Base-by-base conservation (phyloP, 2,329 filamentous ascomycete species). In the Colletotrichum sp. region DNA sequence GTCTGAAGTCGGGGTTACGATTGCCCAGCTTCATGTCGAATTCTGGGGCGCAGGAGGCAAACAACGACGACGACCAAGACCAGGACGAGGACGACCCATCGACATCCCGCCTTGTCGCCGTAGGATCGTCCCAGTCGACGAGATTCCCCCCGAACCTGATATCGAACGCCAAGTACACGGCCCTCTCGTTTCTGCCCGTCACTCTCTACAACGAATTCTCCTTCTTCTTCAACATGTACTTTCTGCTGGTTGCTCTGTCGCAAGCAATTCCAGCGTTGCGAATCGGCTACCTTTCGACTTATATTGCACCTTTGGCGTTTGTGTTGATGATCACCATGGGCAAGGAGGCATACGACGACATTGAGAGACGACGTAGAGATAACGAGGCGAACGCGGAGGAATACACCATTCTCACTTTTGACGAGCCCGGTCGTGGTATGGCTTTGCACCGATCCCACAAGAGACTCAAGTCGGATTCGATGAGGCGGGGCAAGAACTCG, bases 191-290 rank as follows among this genome's bases (percentile, higher is more conserved):
- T 85, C 90, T 99, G 16, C 98, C 98, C 4, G 90, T 96, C 68
- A 99, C 97, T 0, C 89, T 99, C 26, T 99, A 98, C 86, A 99
- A 99, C 86, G 97, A 99, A 83, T 99, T 99, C 84, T 98, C 96
- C 76, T 99, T 99, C 88, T 99, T 99, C 87, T 98, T 99, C 90
- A 99, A 99, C 90, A 95, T 99, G 89, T 99, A 99, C 84, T 99
- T 99, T 84, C 89, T 99, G 72, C 92, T 99, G 30, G 97, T 99
- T 66, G 98, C 97, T 8, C 86, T 99, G 66, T 99, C 96, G 49
- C 97, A 99, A 85, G 93, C 95, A 59, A 96, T 99, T 81, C 96
- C 96, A 6, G 91, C 95, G 26, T 87, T 99, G 71, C 92, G 96
- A 71, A 98, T 99, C 79, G 97, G 97, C 72, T 99, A 98, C 84